Conservation (phyloP, 495 filamentous ascomycete genomes). For the Cryomyces minteri region DNA sequence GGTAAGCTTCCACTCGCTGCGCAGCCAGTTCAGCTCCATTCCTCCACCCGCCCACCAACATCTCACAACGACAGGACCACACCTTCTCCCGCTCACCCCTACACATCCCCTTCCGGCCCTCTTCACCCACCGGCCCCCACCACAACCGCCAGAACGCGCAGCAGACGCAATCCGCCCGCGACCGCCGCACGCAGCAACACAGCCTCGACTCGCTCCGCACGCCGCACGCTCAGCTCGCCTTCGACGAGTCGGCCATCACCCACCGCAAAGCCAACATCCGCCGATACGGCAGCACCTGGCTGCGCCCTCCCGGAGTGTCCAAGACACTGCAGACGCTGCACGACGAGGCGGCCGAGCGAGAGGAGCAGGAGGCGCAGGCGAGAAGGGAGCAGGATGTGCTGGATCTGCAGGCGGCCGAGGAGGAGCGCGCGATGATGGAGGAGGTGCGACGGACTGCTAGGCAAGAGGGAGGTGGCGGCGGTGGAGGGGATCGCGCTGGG, state of each 20-base stretch:
- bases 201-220: background rate
- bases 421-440: slow-evolving; percentile 4
- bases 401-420: slow-evolving; percentile 14
- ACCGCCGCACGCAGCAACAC: background rate
- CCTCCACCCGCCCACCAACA: too few relatives aligned
- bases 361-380: slow-evolving; percentile 20
- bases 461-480: background rate
- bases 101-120: too few relatives aligned
- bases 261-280: slow-evolving; percentile 21
- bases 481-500: slow-evolving; percentile 4
- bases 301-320: slow-evolving; percentile 23
- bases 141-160: too few relatives aligned
- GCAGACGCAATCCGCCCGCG: too few relatives aligned
- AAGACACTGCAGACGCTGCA: slow-evolving; percentile 25
- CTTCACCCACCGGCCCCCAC: too few relatives aligned
- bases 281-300: slow-evolving; percentile 23
- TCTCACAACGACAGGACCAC: too few relatives aligned
- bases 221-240: slow-evolving; percentile 10
- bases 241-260: slow-evolving; percentile 19
- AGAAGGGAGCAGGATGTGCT: slow-evolving; percentile 15
- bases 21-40: too few relatives aligned
- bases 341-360: slow-evolving; percentile 23
- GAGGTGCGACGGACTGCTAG: slow-evolving; percentile 2
- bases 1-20: too few relatives aligned
- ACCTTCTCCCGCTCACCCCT: too few relatives aligned